Evolutionary conservation across 352 stramenopile genomes (phyloP), one percentile per base, ranked within the genome.

Genomic region (Aphanomyces astaci): DNA sequence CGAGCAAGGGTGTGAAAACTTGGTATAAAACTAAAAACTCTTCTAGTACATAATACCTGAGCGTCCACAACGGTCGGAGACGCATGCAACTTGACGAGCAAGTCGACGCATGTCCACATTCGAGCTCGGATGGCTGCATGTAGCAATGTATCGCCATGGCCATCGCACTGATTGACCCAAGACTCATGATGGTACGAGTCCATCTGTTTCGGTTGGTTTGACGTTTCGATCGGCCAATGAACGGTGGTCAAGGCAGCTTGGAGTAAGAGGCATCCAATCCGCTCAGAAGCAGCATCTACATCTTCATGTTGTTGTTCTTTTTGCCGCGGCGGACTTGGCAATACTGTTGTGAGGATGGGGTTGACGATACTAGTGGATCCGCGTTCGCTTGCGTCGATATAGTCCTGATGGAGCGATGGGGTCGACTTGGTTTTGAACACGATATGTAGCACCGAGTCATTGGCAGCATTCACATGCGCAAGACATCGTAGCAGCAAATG

Each of bases 401-500:
- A n/a, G n/a, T n/a, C n/a, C n/a, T n/a, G n/a, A n/a, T n/a, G n/a
- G n/a, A n/a, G n/a, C n/a, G n/a, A n/a, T n/a, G n/a, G n/a, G n/a
- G n/a, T n/a, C n/a, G n/a, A n/a, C n/a, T n/a, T n/a, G n/a, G n/a
- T n/a, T 55, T 90, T 88, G 32, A 92, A 87, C 9, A 78, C 75
- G 48, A 92, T 72, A 69, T 90, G 84, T 19, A 92, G 73, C 2
- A 82, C 82, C 2, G 81, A 88, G 48, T 92, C 84, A 4, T 82
- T 82, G 25, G 72, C 72, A 0, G 75, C 72, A 43, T 88, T 90
- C 31, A 88, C 71, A 59, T 90, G 78, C 25, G 83, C 75, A 19
- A 92, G 46, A 53, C 78, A 86, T 0, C 75, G 76, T 15, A 81
- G 64, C 1, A 75, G 64, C 25, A 32, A 33, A 4, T 9, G 7